Base-by-base conservation (phyloP, 768 basidiomycete genomes). In the Pulveroboletus sp. region DNA sequence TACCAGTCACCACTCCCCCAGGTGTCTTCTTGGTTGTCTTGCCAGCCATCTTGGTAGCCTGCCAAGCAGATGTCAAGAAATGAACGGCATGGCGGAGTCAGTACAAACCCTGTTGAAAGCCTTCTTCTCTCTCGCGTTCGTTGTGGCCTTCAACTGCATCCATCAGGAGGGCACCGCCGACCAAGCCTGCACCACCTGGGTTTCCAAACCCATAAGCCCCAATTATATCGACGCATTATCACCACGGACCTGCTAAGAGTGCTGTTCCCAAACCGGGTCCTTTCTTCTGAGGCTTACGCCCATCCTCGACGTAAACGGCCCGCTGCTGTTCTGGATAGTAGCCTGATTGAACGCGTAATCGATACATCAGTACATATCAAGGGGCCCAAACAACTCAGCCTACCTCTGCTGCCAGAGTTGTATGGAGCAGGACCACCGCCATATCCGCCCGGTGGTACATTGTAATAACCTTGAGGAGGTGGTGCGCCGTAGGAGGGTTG, bases 141-240 rank as follows among this genome's bases (percentile, higher is more conserved):
- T 75, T 42, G 40, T 74, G 68, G 50, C 67, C 63, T 38, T 81
- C 81, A 26, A 81, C 51, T 0, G 76, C 79, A 38, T 81, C 72
- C 30, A 59, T 76, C 32, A 86, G 58, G 37, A 87, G 63, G 3
- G 70, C 68, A 50, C 86, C 86, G 32, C 79, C 85, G n/a, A 84
- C 61, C n/a, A 86, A 62, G 50, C 83, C 86, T 14, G 73, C 85
- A 58, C 78, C 85, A 55, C 75, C 84, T 77, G 51, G 47, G 22
- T 44, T 45, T 16, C 47, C 27, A 43, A 38, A 32, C 24, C 20
- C 29, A 51, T 57, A 20, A 54, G 50, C 12, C 23, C 39, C 16
- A 23, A 24, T 35, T 11, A 30, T 19, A 40, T 34, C 45, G 27
- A 44, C 34, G 32, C 24, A 36, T 39, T 19, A 14, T 47, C 5